phyloP scores from a whole-genome alignment of 2,329 filamentous ascomycete species.

The Pseudogymnoascus sp. region DNA sequence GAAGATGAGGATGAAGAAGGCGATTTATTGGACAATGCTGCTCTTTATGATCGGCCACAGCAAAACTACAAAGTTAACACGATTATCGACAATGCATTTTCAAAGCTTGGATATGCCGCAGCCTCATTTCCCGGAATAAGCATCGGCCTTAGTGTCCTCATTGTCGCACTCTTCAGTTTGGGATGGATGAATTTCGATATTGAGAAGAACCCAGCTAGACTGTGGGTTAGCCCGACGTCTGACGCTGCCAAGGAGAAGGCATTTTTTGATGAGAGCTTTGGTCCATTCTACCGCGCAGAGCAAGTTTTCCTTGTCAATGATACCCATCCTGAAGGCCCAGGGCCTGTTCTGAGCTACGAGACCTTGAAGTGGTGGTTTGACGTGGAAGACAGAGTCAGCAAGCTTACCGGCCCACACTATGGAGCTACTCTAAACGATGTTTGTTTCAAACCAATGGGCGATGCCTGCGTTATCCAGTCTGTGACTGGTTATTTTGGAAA shows the following conservation, averaged over 20 bases:
- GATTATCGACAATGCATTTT: constrained; percentile 72
- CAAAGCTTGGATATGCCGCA: constrained; percentile 68
- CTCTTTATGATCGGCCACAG: constrained; percentile 70
- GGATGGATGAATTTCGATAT: constrained; percentile 87
- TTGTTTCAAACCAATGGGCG: constrained; percentile 87
- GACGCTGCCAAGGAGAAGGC: constrained; percentile 84
- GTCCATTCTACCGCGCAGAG: constrained; percentile 90
- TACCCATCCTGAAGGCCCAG: constrained; percentile 51
- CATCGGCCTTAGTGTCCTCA: constrained; percentile 64
- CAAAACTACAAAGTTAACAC: constrained; percentile 78
- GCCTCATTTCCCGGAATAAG: constrained; percentile 80
- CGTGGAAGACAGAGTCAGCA: constrained; percentile 69
- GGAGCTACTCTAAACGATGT: constrained; percentile 71
- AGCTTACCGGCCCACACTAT: constrained; percentile 61
- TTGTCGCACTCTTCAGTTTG: constrained; percentile 71
- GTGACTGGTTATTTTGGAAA: constrained; percentile 82
- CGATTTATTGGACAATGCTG: constrained; percentile 67
- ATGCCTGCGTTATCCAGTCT: constrained; percentile 87
- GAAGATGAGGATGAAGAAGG: constrained; percentile 86
- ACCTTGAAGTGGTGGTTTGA: constrained; percentile 91
- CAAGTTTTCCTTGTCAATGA: constrained; percentile 94
- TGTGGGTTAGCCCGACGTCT: constrained; percentile 96
- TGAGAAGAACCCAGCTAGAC: constrained; percentile 78
- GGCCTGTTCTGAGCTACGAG: constrained; percentile 79
- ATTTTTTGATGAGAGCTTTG: constrained; percentile 90